These are phyloP conservation scores for Candida nemodendra DNA, from an alignment of 805 yeast species.

Conservation along the genomic window DNA sequence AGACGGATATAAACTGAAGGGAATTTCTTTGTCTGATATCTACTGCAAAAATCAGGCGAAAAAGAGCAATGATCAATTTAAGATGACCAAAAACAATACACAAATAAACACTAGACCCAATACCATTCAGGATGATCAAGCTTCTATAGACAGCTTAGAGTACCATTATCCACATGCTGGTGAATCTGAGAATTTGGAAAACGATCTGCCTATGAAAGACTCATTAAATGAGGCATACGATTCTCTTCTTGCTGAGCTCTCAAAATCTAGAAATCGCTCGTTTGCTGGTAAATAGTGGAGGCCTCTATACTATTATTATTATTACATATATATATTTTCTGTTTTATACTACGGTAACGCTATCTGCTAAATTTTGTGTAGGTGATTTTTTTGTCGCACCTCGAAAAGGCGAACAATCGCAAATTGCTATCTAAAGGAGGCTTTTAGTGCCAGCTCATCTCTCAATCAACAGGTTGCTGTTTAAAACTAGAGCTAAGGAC, in stretches of 20 bases:
- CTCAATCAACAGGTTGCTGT: too few relatives aligned
- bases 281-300: too few relatives aligned
- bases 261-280: constrained; percentile 12
- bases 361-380: too few relatives aligned
- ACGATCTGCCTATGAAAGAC: neutral
- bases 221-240: constrained; percentile 22
- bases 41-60: constrained; percentile 13
- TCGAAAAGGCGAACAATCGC: too few relatives aligned
- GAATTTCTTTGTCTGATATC: constrained; percentile 38
- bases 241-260: constrained; percentile 24
- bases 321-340: too few relatives aligned
- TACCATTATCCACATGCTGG: neutral
- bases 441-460: too few relatives aligned
- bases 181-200: neutral
- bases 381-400: too few relatives aligned
- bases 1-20: constrained; percentile 39
- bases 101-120: constrained; percentile 11
- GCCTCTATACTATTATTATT: too few relatives aligned
- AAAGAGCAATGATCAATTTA: neutral
- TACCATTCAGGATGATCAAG: neutral
- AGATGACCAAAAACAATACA: constrained; percentile 15
- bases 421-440: too few relatives aligned
- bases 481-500: too few relatives aligned
- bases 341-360: too few relatives aligned
- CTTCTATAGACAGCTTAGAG: constrained; percentile 1